Base-by-base conservation (phyloP, 495 filamentous ascomycete genomes). In the Penicilliopsis zonata region DNA sequence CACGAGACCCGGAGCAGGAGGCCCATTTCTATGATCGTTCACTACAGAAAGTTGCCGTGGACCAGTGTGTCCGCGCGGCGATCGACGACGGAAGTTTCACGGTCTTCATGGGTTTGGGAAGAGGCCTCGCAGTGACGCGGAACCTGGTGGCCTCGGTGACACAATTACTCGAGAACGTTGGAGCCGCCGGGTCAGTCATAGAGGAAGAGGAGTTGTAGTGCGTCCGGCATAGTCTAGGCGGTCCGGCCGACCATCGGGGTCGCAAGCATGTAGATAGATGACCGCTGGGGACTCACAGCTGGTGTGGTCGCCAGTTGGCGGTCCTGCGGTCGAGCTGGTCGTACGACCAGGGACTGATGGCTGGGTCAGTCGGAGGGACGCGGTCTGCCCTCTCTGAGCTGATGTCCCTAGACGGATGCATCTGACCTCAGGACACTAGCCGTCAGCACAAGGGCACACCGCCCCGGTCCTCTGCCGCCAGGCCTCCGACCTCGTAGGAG, bases 1-100 rank as follows among this genome's bases (percentile, higher is more conserved):
- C 27, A 9, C 27, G 26, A 22, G 17, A 18, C 15, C 15, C 28
- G 15, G 9, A 36, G 9, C 18, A 30, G 27, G 26, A 31, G 22
- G 27, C 19, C 18, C 27, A 15, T 21, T 36, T 36, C 26, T 36
- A 36, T 30, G 18, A 30, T 20, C 10, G 27, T 30, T 30, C 17
- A 30, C 34, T 36, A 14, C 26, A 21, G 18, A 36, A 30, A 31
- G 27, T 36, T 30, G 19, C 26, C n/a, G 27, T 31, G 3, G 19
- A 36, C 18, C 17, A 23, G 19, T 36, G 27, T 24, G 18, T 36
- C 26, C 27, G 26, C 21, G 27, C 27, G 17, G 34, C 18, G 27
- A 36, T 36, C 9, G 15, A 36, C 18, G 27, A 36, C 26, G 18
- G 27, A 23, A 36, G 9, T 15, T 30, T 36, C 19, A 36, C 34